Base-by-base conservation (phyloP, 495 filamentous ascomycete species). In the Hypoxylon fuscum region DNA sequence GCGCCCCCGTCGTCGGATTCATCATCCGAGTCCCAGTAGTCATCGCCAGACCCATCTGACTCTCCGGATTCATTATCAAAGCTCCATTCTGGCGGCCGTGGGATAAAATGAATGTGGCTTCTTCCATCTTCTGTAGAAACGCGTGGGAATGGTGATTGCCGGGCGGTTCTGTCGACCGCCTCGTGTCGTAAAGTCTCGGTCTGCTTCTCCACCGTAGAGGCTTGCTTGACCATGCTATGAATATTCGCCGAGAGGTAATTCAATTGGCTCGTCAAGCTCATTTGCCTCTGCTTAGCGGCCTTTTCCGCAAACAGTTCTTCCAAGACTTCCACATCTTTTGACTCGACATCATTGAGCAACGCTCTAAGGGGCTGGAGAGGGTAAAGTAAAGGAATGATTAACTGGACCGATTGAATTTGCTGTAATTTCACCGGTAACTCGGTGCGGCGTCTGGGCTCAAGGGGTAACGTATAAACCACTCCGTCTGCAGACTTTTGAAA, bases 71-170 rank as follows among this genome's bases (percentile, higher is more conserved):
- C 74, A 22, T 73, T 71, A 14, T 76, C 79, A 1, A 79, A 65
- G 6, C 79, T 76, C 92, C 93, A 97, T 68, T 97, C 93, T 2
- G 90, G 89, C 1, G 93, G 93, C 4, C 92, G 81, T 11, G 90
- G 87, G 41, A 97, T 91, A 53, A 90, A 76, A 63, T 88, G 85
- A 34, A 96, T 73, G 70, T 96, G 92, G 8, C 79, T 78, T 32
- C 78, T 85, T 41, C 80, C 83, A 11, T 58, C 50, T 29, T 79
- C 83, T 11, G 66, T 21, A 2, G 54, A 59, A 6, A 45, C 41
- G 12, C 66, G 61, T 43, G 53, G 55, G 5, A 23, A 18, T 11
- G 3, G 29, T 17, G 46, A 32, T 15, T 47, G 9, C 37, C 49
- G n/a, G 18, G 46, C 20, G 48, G 15, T 1, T 54, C 45, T 35